Base-by-base conservation (phyloP, 306 rosid species). In the Albizia julibrissin region DNA sequence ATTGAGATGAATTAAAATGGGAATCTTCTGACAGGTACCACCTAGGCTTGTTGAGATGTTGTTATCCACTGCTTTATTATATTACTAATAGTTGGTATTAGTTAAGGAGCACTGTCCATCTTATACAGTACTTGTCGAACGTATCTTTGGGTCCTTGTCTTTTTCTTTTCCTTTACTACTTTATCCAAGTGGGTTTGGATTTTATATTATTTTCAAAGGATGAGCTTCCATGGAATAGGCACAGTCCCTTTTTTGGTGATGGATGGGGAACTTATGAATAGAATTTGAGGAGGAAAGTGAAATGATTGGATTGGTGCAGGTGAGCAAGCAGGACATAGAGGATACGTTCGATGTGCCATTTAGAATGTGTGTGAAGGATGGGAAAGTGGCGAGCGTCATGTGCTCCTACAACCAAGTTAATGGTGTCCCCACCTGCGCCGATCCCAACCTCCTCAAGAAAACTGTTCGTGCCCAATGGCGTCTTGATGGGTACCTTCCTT, bases 391-490 rank as follows among this genome's bases (percentile, higher is more conserved):
- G 0, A 95, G 98, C 72, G 97, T 95, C 1, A 95, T 93, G 98
- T 95, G 98, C 76, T 95, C 98, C 19, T 95, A 95, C 83, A 95
- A 95, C 80, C 98, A 95, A 27, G 98, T 95, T 49, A 95, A 95
- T 79, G 98, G 98, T 9, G 93, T 95, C 81, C 98, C 98, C 66
- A 95, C 98, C 5, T 95, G 98, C 66, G 98, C 98, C 18, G 98
- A 95, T 82, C 97, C 98, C 72, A 93, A 84, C 69, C 97, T 95
- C 69, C 90, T 95, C 2, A 87, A 87, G 84, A 89, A 62, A 27
- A 93, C 97, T 5, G 85, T 95, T 3, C 98, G 98, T 52, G 86
- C 83, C 1, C 87, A 84, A 47, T 95, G 98, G 98, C 79, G 89
- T 26, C 98, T 95, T 69, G 88, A 91, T 69, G 98, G 98, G 97